Base-by-base conservation (phyloP, 345 rosid genomes). In the Laguncularia racemosa region DNA sequence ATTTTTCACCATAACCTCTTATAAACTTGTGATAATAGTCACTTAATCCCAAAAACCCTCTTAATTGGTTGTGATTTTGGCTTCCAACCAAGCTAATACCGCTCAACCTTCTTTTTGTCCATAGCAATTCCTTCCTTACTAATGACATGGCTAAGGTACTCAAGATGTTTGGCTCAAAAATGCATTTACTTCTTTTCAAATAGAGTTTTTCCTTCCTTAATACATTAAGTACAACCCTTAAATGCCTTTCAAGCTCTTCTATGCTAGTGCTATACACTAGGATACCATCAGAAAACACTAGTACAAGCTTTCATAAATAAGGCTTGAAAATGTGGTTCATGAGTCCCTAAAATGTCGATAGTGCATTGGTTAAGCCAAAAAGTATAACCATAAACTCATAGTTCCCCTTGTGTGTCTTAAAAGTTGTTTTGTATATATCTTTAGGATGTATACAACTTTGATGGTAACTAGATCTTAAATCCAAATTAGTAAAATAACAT, bases 91-190 rank as follows among this genome's bases (percentile, higher is more conserved):
- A 3, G 21, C 3, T 2, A 46, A 7, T 20, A 58, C 46, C 8
- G 43, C 62, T 46, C 18, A 1, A 58, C 18, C n/a, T 58, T 58
- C 1, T 0, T 46, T 16, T 12, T 19, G 15, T 58, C 52, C 7
- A 14, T 6, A 21, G 53, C 40, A 6, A 58, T 52, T 13, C 53
- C 2, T 11, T 8, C 20, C 15, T 47, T 23, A 8, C 18, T 14
- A n/a, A 48, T 47, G 6, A 58, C 19, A 16, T 58, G 52, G 6
- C 62, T 52, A 20, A 47, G 18, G 20, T 58, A 58, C 2, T 58
- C 53, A 2, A 47, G 13, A 3, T 14, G 16, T 1, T 12, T 16
- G 1, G 6, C 13, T 1, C 23, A 23, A 58, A 58, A 14, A 18
- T 8, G 1, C 62, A 48, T 44, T 58, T 58, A 1, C 43, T 20